Conservation (phyloP, 495 filamentous ascomycete genomes). For the Gamarada debralockiae region DNA sequence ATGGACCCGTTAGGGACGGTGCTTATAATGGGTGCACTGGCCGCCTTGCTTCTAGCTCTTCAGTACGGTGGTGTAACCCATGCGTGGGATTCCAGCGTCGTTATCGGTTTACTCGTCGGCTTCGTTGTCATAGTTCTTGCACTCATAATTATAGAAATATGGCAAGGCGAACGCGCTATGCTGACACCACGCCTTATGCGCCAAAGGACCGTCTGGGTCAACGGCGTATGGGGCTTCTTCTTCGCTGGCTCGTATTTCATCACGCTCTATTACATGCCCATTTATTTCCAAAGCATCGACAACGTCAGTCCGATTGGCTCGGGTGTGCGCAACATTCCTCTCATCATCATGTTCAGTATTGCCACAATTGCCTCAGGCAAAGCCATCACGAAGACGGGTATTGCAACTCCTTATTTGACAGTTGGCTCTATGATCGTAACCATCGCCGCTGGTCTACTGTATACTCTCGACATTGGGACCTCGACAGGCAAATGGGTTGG, state of each 20-base stretch:
- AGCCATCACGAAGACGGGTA: constrained; percentile 28
- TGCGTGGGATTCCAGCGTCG: constrained; percentile 58
- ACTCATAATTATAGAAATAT: constrained; percentile 59
- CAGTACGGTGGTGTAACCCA: constrained; percentile 68
- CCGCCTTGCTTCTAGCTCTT: constrained; percentile 2
- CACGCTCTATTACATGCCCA: constrained; percentile 60
- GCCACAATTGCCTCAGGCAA: constrained; percentile 26
- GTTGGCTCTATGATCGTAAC: constrained; percentile 21
- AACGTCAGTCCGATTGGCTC: constrained; percentile 30
- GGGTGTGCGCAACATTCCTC: constrained; percentile 23
- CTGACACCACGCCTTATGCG: constrained; percentile 59
- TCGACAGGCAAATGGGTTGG: constrained; percentile 11
- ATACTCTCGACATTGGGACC: constrained; percentile 1
- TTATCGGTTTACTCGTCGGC: constrained; percentile 66
- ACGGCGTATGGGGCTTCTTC: constrained; percentile 45
- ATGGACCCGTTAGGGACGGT: constrained; percentile 5
- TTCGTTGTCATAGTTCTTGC: constrained; percentile 56
- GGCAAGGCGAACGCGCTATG: constrained; percentile 61
- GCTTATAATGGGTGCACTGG: neutral
- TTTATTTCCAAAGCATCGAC: constrained; percentile 78
- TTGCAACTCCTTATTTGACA: constrained; percentile 29
- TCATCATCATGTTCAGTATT: constrained; percentile 36
- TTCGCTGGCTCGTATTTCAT: constrained; percentile 56
- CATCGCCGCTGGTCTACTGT: constrained; percentile 29
- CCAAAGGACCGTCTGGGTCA: constrained; percentile 57